These are phyloP conservation scores for Exophiala xenobiotica DNA, from an alignment of 2,329 filamentous ascomycete genomes.

Conservation along the genomic window DNA sequence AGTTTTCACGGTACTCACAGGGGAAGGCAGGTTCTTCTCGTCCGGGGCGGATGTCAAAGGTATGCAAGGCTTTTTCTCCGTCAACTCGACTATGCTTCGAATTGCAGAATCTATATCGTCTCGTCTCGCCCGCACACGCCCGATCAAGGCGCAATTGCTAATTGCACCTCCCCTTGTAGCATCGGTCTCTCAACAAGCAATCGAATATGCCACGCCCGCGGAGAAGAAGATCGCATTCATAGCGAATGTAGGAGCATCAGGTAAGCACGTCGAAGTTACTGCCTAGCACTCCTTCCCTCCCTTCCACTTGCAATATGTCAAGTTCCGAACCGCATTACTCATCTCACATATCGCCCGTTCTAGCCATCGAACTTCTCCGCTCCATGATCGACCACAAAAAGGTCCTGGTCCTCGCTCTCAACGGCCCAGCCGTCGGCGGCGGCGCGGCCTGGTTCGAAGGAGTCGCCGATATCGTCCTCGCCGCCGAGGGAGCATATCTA, in stretches of 20 bases:
- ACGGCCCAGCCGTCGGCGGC: constrained; percentile 52
- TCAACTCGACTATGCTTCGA: too few relatives aligned
- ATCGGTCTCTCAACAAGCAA: neutral
- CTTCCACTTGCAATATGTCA: too few relatives aligned
- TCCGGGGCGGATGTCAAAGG: constrained; percentile 51
- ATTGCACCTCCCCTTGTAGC: constrained; percentile 3
- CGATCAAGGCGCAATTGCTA: too few relatives aligned
- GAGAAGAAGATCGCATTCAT: constrained; percentile 23
- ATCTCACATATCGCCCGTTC: neutral
- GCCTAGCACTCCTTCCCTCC: neutral
- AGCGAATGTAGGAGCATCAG: too few relatives aligned
- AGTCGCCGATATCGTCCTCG: constrained; percentile 51
- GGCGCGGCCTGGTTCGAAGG: constrained; percentile 54
- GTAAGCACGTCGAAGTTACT: neutral
- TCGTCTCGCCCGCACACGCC: too few relatives aligned
- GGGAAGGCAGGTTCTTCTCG: constrained; percentile 52
- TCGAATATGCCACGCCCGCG: constrained; percentile 12
- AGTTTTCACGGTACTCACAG: constrained; percentile 52
- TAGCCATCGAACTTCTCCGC: constrained; percentile 20
- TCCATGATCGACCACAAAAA: constrained; percentile 51
- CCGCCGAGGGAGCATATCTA: constrained; percentile 45
- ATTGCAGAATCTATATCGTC: too few relatives aligned
- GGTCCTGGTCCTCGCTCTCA: constrained; percentile 52
- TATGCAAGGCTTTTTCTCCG: constrained; percentile 16
- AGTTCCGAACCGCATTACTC: too few relatives aligned